Evolutionary conservation across 192 early-diverging fungal species (phyloP).

Genomic region (Glomus cerebriforme): DNA sequence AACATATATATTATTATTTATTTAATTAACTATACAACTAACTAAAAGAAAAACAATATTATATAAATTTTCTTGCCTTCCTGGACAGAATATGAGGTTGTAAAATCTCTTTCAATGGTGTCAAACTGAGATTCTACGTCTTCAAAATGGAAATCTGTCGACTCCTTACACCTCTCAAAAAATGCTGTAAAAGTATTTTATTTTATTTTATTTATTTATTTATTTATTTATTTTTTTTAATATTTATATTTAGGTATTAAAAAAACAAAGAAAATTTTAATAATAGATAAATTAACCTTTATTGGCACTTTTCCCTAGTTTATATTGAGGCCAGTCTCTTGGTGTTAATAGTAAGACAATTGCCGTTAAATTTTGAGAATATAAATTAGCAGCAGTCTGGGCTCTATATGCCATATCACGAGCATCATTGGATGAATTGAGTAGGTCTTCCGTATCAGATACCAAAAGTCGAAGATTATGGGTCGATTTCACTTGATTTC

Average conservation of each 20-base stretch:
- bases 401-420: conserved; percentile 66
- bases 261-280: not conserved
- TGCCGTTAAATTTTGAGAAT: conserved; percentile 62
- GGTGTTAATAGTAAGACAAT: conserved; percentile 54
- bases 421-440: conserved; percentile 44
- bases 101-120: conserved; percentile 52
- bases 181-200: conserved; percentile 52
- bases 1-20: not conserved
- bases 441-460: conserved; percentile 51
- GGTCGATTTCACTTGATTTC: conserved; percentile 74
- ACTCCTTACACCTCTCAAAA: conserved; percentile 62
- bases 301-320: conserved; percentile 53
- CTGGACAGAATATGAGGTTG: conserved; percentile 38
- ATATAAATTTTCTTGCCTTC: conserved; percentile 50
- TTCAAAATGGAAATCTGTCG: conserved; percentile 80
- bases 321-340: conserved; percentile 60
- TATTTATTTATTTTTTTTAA: too few species aligned
- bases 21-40: not conserved
- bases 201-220: too few species aligned
- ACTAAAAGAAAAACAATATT: not conserved
- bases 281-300: conserved; percentile 38
- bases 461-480: conserved; percentile 69
- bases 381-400: conserved; percentile 66
- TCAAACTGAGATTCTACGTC: conserved; percentile 65
- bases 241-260: not conserved